Evolutionary conservation across 1,284 basidiomycete genomes (phyloP), one percentile per base, ranked within the genome.

Genomic region (Microbotryum silenes-acaulis): DNA sequence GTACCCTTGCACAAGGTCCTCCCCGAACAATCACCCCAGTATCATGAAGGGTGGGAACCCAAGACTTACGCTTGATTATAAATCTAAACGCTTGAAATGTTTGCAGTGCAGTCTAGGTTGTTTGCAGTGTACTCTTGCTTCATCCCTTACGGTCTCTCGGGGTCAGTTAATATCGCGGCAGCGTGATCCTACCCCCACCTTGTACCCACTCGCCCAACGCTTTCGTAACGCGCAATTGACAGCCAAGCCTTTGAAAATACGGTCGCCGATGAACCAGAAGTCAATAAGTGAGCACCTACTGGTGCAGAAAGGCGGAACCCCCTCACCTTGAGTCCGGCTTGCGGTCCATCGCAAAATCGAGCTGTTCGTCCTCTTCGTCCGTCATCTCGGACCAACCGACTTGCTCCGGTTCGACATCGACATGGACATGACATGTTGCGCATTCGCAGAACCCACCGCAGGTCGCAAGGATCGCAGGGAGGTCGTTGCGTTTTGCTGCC

Each of bases 381-480:
- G 18, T 64, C 61, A 60, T 54, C 54, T 60, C 61, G 9, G 60
- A 69, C 21, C 61, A n/a, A 4, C 57, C 52, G 4, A 60, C 29
- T 25, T 49, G 33, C 10, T 27, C 29, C 29, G 42, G 31, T 51
- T 51, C 51, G 44, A 53, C 55, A 23, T 56, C 50, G 48, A 75
- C 31, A 48, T 72, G 57, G 48, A 75, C 57, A 61, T 73, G 69
- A 62, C 72, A 70, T 1, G 70, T 72, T 8, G 71, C 71, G 56
- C 73, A 75, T 56, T 75, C 72, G 59, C 70, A 70, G 51, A 66
- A 60, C 4, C 73, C 73, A 31, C 69, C 73, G 51, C 74, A 75
- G 3, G 74, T 74, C 1, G 74, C 74, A 37, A 74, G 68, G 47
- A 74, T 73, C 23, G 61, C 61, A 0, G 71, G 72, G 1, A 74